Conservation (phyloP, 2,329 filamentous ascomycete genomes). For the Aspergillus tanneri region DNA sequence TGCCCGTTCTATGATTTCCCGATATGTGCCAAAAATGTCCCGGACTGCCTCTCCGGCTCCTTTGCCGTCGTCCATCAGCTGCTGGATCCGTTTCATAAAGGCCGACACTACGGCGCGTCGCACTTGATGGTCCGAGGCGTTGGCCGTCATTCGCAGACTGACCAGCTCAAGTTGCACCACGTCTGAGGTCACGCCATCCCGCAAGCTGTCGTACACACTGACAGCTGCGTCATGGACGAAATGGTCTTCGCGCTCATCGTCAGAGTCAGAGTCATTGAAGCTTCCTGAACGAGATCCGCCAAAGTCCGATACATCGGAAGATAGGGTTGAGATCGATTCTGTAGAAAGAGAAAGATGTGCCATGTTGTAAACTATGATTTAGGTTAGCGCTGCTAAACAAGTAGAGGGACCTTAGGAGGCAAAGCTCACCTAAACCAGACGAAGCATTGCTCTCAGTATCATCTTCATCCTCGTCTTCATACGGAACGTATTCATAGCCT, state of each 20-base stretch:
- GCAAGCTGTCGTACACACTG: conserved; percentile 82
- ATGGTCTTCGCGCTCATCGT: conserved; percentile 57
- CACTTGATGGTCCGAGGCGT: conserved; percentile 86
- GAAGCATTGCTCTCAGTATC: conserved; percentile 63
- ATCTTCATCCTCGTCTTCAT: conserved; percentile 65
- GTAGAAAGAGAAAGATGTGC: conserved; percentile 46
- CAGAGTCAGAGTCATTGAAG: conserved; percentile 71
- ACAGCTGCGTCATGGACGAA: conserved; percentile 87
- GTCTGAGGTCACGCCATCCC: conserved; percentile 67
- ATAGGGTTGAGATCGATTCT: conserved; percentile 64
- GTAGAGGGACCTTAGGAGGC: neutral
- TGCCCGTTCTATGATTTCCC: conserved; percentile 59
- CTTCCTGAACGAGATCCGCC: conserved; percentile 64
- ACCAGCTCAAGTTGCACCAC: conserved; percentile 94
- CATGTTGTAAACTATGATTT: conserved; percentile 50
- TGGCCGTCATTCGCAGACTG: conserved; percentile 83
- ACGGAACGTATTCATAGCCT: conserved; percentile 64
- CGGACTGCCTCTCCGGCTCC: conserved; percentile 66
- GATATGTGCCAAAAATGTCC: conserved; percentile 62
- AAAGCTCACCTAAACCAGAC: conserved; percentile 37
- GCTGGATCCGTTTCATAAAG: conserved; percentile 76
- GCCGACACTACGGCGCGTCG: conserved; percentile 81
- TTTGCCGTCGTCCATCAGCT: conserved; percentile 61
- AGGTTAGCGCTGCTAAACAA: conserved; percentile 10
- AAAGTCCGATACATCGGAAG: conserved; percentile 53